Evolutionary conservation across 2,329 filamentous ascomycete genomes (phyloP).

Genomic region (Fusarium metavorans): DNA sequence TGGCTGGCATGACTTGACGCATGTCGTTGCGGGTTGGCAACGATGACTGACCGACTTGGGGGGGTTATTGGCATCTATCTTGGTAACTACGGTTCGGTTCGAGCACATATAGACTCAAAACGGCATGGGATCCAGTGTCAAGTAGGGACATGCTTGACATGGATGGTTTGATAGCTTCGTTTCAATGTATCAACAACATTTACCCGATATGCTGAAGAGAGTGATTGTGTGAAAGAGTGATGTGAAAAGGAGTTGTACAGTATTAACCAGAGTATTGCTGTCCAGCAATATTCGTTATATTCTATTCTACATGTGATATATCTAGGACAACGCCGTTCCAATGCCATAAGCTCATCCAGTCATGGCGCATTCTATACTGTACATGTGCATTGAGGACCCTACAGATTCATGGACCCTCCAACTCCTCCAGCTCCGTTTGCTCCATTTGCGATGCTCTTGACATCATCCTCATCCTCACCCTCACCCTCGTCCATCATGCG

Average conservation of each 20-base stretch:
- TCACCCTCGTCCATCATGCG: constrained; percentile 51
- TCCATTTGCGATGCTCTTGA: constrained; percentile 29
- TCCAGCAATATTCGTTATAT: neutral
- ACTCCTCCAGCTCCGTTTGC: constrained; percentile 19
- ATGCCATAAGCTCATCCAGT: neutral
- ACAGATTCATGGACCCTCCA: neutral
- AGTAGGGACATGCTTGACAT: constrained; percentile 18
- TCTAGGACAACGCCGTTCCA: constrained; percentile 8
- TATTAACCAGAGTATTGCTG: neutral
- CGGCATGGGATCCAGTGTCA: constrained; percentile 11
- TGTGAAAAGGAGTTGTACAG: neutral
- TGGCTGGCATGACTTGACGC: constrained; percentile 13
- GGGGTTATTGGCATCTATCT: constrained; percentile 24
- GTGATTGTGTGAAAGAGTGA: neutral
- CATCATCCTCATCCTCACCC: constrained; percentile 42
- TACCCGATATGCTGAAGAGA: neutral
- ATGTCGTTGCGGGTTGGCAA: constrained; percentile 28
- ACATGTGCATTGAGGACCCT: neutral
- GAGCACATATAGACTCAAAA: constrained; percentile 36
- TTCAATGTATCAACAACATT: constrained; percentile 31
- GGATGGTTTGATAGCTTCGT: constrained; percentile 18
- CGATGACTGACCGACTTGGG: constrained; percentile 21
- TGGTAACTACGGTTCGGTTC: constrained; percentile 10
- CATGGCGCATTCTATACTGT: neutral
- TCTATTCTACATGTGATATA: constrained; percentile 4